Conservation (phyloP, 1,139 yeast species). For the Meyerozyma elateridarum region DNA sequence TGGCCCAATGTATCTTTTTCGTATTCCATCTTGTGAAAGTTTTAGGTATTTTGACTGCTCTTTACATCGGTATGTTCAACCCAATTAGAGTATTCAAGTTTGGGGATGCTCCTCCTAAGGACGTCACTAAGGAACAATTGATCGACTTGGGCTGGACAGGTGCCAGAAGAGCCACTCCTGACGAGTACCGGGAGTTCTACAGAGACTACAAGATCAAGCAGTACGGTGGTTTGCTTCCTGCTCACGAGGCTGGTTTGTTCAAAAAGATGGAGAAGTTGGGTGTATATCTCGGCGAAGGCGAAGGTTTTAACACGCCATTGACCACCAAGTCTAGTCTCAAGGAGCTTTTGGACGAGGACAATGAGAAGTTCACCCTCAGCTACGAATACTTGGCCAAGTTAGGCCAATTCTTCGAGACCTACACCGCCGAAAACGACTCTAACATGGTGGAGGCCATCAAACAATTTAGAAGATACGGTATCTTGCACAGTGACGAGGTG, state of each 20-base stretch:
- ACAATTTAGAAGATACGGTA: constrained; percentile 60
- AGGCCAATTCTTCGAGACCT: constrained; percentile 42
- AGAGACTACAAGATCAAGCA: constrained; percentile 60
- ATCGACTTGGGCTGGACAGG: constrained; percentile 89
- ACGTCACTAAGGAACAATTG: constrained; percentile 52
- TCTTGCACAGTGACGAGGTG: constrained; percentile 43
- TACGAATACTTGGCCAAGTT: constrained; percentile 51
- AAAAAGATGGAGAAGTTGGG: constrained; percentile 59
- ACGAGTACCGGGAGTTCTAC: constrained; percentile 69
- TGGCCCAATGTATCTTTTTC: constrained; percentile 68
- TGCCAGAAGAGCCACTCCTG: constrained; percentile 64
- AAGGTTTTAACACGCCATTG: constrained; percentile 73
- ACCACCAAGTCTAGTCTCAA: constrained; percentile 21
- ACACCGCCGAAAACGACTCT: constrained; percentile 26
- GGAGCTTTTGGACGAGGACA: constrained; percentile 19
- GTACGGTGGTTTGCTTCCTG: constrained; percentile 75
- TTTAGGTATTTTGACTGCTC: constrained; percentile 47
- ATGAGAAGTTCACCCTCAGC: constrained; percentile 40
- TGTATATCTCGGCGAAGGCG: constrained; percentile 61
- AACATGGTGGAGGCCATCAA: constrained; percentile 40
- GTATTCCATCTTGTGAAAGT: constrained; percentile 64
- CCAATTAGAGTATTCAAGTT: constrained; percentile 45
- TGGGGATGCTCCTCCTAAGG: constrained; percentile 18
- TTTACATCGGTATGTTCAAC: constrained; percentile 71
- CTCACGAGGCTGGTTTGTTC: constrained; percentile 71